Conservation (phyloP, 495 filamentous ascomycete genomes). For the Penicillium lagena region DNA sequence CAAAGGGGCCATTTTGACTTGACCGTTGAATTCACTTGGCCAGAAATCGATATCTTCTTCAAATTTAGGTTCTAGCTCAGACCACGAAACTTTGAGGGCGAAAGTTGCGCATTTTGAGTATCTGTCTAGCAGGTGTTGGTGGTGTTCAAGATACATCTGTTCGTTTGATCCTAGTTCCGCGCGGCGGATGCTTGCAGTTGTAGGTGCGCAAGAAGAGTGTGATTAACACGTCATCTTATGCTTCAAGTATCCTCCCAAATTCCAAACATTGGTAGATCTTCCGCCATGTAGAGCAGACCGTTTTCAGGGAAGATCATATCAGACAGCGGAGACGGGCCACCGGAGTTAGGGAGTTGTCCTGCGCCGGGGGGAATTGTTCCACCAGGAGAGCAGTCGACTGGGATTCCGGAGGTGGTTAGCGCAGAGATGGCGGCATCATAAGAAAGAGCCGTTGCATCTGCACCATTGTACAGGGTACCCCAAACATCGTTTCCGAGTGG, state of each 20-base stretch:
- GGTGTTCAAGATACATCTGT: not conserved
- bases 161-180: too few species aligned
- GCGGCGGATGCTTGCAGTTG: too few species aligned
- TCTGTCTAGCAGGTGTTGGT: not conserved
- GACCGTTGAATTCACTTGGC: not conserved
- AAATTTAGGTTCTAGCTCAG: not conserved
- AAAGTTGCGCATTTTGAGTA: not conserved
- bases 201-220: too few species aligned
- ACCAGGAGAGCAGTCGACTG: slow-evolving; percentile 35
- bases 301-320: slow-evolving; percentile 36
- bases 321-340: slow-evolving; percentile 30
- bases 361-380: slow-evolving; percentile 19
- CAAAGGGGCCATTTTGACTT: not conserved
- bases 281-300: slow-evolving; percentile 34
- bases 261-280: slow-evolving; percentile 32
- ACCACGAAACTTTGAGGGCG: not conserved
- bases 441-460: slow-evolving; percentile 18
- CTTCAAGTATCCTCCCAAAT: slow-evolving; percentile 28
- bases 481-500: slow-evolving; percentile 20
- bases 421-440: slow-evolving; percentile 44
- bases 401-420: slow-evolving; percentile 40
- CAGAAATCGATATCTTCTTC: not conserved
- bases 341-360: slow-evolving; percentile 4
- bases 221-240: not conserved
- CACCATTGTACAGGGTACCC: slow-evolving; percentile 26